Evolutionary conservation across 768 basidiomycete genomes (phyloP), one percentile per base, ranked within the genome.

Genomic region (Suillus subluteus): DNA sequence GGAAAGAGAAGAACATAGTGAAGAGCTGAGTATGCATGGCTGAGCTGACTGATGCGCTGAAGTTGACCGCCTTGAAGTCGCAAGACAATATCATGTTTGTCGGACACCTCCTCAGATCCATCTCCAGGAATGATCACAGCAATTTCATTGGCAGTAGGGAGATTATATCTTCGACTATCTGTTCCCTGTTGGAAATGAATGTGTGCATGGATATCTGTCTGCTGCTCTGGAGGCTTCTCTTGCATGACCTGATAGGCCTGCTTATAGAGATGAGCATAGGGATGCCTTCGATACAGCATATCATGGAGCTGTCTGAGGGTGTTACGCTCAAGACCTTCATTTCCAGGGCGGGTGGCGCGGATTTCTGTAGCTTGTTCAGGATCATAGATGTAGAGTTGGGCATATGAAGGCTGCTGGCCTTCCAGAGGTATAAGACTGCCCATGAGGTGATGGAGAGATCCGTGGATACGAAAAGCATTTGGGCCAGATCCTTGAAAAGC

Each of bases 1-100:
- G 83, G 80, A 74, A 84, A 84, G 2, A 86, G 73, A 0, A 86
- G 67, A 0, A 81, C 77, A 79, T 83, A 85, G 16, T 83, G 79
- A 0, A 85, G 72, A 0, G 82, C 68, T 0, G 68, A 41, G 67
- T 85, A 86, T 0, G 71, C 62, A 5, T 79, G 74, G 67, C 81
- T 72, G 0, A 73, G 63, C 2, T 85, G 74, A 61, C 48, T 72
- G 52, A 82, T 80, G 6, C 73, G 67, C 32, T 72, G 43, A 6
- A 82, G 66, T 15, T 37, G 63, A 21, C 72, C 72, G 40, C 69
- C 69, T 8, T 68, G 64, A 2, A 69, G 61, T 1, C 64, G 62
- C 6, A 83, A 48, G 11, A 84, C 65, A 18, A 84, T 82, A 50
- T 86, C 82, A 6, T 73, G 40, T 21, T 66, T 32, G 1, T 72